These are phyloP conservation scores for Candida railenensis DNA, from an alignment of 805 yeast species.

Conservation along the genomic window DNA sequence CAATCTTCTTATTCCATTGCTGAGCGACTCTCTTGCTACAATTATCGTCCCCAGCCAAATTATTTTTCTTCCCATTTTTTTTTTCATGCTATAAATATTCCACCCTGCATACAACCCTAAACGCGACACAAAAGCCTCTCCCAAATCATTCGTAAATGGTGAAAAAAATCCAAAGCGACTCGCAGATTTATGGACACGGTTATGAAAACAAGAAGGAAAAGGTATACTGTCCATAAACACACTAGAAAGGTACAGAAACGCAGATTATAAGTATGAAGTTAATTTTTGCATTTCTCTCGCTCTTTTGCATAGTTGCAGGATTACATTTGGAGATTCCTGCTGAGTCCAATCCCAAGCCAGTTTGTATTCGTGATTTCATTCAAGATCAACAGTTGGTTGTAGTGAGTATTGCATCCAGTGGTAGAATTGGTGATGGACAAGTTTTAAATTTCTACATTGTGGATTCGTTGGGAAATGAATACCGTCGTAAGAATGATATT, in stretches of 20 bases:
- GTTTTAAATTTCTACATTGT: slow-evolving; percentile 61
- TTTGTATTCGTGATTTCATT: slow-evolving; percentile 92
- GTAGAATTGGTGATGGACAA: slow-evolving; percentile 86
- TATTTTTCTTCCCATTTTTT: too few species aligned
- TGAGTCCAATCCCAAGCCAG: slow-evolving; percentile 48
- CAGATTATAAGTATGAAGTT: not conserved
- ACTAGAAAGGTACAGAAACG: too few species aligned
- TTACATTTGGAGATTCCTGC: slow-evolving; percentile 58
- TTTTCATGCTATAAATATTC: too few species aligned
- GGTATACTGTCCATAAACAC: too few species aligned
- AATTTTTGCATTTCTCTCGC: slow-evolving; percentile 10
- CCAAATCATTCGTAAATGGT: not conserved
- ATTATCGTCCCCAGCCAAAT: not conserved
- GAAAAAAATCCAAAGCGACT: not conserved
- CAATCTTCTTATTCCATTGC: too few species aligned
- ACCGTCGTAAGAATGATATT: slow-evolving; percentile 70
- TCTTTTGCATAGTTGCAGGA: slow-evolving; percentile 29
- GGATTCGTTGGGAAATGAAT: slow-evolving; percentile 84
- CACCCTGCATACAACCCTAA: not conserved
- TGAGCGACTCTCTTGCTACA: too few species aligned
- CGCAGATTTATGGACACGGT: not conserved
- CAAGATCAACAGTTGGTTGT: slow-evolving; percentile 84
- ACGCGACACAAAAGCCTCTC: slow-evolving; percentile 2
- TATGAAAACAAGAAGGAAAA: not conserved
- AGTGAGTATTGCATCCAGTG: slow-evolving; percentile 72